phyloP scores from a whole-genome alignment of 495 filamentous ascomycete species.

The Tuber magnatum region DNA sequence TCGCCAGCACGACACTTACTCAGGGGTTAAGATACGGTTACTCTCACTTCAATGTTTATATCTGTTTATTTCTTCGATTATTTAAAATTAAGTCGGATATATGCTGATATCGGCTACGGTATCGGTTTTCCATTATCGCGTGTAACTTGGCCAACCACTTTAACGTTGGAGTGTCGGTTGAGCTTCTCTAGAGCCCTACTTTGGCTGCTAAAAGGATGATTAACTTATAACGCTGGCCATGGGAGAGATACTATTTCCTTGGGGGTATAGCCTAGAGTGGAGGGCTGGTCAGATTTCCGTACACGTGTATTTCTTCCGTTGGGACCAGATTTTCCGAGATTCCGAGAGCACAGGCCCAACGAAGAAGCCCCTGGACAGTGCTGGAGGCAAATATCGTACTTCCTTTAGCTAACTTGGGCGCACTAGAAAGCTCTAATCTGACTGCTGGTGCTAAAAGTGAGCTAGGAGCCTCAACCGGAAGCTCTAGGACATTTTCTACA shows the following conservation, averaged over 20 bases:
- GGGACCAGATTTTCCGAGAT: background rate
- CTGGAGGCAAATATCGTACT: too few relatives aligned
- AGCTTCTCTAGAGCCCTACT: background rate
- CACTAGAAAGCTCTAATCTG: background rate
- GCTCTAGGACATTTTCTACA: background rate
- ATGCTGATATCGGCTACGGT: background rate
- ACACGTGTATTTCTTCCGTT: background rate
- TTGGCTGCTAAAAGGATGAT: background rate
- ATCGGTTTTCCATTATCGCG: background rate
- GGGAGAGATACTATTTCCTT: background rate
- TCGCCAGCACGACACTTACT: background rate
- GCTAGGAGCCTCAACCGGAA: background rate
- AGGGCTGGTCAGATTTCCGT: background rate
- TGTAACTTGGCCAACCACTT: background rate
- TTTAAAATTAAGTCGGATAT: background rate
- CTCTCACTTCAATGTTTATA: background rate
- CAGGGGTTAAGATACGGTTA: background rate
- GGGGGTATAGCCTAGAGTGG: background rate
- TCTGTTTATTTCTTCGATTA: background rate
- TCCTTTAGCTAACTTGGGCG: too few relatives aligned
- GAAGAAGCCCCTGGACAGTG: background rate
- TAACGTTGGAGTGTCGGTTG: background rate
- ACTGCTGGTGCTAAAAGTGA: background rate
- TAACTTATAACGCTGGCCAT: background rate
- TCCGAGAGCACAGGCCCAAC: background rate